These are phyloP conservation scores for Monosporascus cannonballus DNA, from an alignment of 2,329 filamentous ascomycete species.

Conservation along the genomic window DNA sequence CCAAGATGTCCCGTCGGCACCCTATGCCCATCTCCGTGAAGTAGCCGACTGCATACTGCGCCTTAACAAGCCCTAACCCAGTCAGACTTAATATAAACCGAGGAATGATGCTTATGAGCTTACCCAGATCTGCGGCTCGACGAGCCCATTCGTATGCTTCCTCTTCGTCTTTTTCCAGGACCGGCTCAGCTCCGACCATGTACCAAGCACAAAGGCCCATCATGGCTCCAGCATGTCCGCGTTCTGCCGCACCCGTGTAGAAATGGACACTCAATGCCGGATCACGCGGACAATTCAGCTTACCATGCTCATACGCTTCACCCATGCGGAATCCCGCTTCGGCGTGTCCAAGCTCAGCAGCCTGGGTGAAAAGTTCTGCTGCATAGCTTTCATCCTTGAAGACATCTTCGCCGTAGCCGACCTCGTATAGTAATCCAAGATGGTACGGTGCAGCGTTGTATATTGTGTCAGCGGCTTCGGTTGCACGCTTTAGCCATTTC, in stretches of 20 bases:
- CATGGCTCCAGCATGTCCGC: constrained; percentile 81
- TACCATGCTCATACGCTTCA: constrained; percentile 94
- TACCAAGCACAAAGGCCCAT: constrained; percentile 99
- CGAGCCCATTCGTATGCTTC: constrained; percentile 97
- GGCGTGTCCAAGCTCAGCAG: constrained; percentile 83
- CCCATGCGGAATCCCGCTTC: constrained; percentile 85
- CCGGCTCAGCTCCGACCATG: constrained; percentile 85
- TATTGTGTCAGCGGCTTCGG: constrained; percentile 82
- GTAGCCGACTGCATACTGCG: constrained; percentile 93
- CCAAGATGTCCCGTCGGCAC: constrained; percentile 86
- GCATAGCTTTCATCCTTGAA: constrained; percentile 89
- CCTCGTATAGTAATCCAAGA: constrained; percentile 81
- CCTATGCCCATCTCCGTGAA: constrained; percentile 99
- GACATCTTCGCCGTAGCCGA: constrained; percentile 88
- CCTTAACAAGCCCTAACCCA: constrained; percentile 55
- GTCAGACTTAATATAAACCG: constrained; percentile 9
- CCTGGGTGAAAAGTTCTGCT: constrained; percentile 88
- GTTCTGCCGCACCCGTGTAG: constrained; percentile 87
- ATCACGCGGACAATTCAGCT: constrained; percentile 80
- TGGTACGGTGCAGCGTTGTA: constrained; percentile 94
- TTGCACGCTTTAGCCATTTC: constrained; percentile 92
- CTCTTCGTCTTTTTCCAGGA: constrained; percentile 89
- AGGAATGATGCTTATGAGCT: constrained; percentile 22
- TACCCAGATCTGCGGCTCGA: constrained; percentile 79
- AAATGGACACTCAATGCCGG: constrained; percentile 94